phyloP scores from a whole-genome alignment of 306 rosid species.

The Cajanus cajan region DNA sequence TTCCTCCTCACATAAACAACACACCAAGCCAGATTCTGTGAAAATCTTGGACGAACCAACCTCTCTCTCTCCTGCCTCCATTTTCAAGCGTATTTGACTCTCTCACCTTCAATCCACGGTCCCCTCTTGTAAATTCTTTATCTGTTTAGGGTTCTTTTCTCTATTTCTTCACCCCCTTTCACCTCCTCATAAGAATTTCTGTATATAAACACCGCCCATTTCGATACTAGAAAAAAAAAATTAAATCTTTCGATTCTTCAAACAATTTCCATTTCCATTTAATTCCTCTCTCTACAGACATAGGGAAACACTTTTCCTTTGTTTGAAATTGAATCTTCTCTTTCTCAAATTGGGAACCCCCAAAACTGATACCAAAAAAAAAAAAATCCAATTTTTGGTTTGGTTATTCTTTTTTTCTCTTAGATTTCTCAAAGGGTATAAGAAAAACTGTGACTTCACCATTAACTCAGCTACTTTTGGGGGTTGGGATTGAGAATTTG shows the following conservation, averaged over 20 bases:
- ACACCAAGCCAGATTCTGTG: neutral
- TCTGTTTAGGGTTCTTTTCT: conserved; percentile 7
- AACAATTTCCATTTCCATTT: conserved; percentile 10
- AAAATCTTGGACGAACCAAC: neutral
- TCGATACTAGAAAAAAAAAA: neutral
- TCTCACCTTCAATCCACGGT: conserved; percentile 25
- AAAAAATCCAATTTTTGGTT: neutral
- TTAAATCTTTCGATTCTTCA: conserved; percentile 22
- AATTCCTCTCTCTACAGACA: neutral
- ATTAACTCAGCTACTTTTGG: neutral
- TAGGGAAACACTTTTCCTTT: conserved; percentile 22
- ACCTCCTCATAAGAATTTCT: conserved; percentile 6
- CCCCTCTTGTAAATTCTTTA: conserved; percentile 36
- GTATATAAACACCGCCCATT: conserved; percentile 25
- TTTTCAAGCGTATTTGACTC: conserved; percentile 51
- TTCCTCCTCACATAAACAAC: neutral
- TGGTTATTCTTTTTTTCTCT: neutral
- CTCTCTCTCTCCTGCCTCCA: conserved; percentile 30
- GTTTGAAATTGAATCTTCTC: neutral
- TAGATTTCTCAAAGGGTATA: neutral
- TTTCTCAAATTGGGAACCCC: neutral
- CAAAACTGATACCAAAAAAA: too few species aligned
- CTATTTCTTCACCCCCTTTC: neutral
- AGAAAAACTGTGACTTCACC: neutral
- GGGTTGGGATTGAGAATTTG: conserved; percentile 25